These are phyloP conservation scores for Rhizopogon vulgaris DNA, from an alignment of 768 basidiomycete genomes.

Conservation along the genomic window DNA sequence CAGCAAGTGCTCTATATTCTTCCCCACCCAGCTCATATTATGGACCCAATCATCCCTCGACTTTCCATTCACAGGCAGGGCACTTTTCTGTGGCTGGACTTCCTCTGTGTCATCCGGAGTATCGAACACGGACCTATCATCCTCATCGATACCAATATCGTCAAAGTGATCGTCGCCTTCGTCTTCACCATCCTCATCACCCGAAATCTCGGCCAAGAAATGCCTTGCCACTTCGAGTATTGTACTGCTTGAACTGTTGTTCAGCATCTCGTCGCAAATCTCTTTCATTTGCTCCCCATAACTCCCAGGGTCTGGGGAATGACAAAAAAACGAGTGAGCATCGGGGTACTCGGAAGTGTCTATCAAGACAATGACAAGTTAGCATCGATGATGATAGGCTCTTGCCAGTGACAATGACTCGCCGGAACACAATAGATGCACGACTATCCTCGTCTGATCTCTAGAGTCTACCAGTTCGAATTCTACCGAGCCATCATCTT, in stretches of 20 bases:
- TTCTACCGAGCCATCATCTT: slow-evolving; percentile 61
- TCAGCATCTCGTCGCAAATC: slow-evolving; percentile 42
- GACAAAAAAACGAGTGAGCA: slow-evolving; percentile 52
- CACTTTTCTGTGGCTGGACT: no score
- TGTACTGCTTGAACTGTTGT: slow-evolving; percentile 34
- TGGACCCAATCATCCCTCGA: slow-evolving; percentile 47
- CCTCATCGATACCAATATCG: slow-evolving; percentile 18
- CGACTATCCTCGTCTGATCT: slow-evolving; percentile 28
- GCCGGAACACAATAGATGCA: slow-evolving; percentile 49
- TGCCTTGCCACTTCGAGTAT: slow-evolving; percentile 40
- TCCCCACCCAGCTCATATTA: slow-evolving; percentile 41
- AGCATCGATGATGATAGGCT: background rate
- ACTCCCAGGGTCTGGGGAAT: slow-evolving; percentile 38
- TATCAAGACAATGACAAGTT: slow-evolving; percentile 14
- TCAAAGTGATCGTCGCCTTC: slow-evolving; percentile 25
- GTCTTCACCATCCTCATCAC: slow-evolving; percentile 29
- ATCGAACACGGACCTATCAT: background rate
- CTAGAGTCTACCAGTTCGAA: slow-evolving; percentile 34
- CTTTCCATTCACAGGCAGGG: slow-evolving; percentile 1
- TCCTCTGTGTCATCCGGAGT: no score
- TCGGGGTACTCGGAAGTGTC: slow-evolving; percentile 66
- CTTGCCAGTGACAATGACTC: slow-evolving; percentile 7
- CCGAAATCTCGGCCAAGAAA: slow-evolving; percentile 27
- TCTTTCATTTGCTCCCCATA: slow-evolving; percentile 33
- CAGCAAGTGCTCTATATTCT: slow-evolving; percentile 40